These are phyloP conservation scores for Phytophthora sojae DNA, from an alignment of 352 stramenopile genomes.

Conservation along the genomic window DNA sequence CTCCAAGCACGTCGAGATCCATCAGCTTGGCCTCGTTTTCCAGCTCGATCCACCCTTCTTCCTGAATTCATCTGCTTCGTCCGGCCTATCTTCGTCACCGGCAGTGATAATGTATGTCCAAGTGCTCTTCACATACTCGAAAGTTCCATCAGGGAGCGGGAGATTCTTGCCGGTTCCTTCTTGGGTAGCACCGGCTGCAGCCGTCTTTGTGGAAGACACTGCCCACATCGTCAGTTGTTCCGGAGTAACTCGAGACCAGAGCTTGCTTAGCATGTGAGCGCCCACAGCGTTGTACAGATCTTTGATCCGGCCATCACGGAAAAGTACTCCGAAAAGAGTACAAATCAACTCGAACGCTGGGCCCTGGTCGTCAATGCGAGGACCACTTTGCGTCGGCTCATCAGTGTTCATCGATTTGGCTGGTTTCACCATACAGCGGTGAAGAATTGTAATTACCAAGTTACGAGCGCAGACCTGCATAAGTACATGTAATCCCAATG, in stretches of 20 bases:
- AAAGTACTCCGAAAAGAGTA: too few relatives aligned
- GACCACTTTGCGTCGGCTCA: conserved; percentile 1
- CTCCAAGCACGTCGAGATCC: conserved; percentile 73
- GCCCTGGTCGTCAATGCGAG: conserved; percentile 52
- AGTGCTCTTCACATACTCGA: conserved; percentile 68
- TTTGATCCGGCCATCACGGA: too few relatives aligned
- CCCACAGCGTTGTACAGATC: conserved; percentile 80
- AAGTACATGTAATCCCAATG: background rate
- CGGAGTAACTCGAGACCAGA: conserved; percentile 84
- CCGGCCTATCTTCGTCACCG: conserved; percentile 60
- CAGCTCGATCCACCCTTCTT: conserved; percentile 74
- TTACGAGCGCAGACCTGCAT: conserved; percentile 67
- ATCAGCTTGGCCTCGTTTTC: conserved; percentile 83
- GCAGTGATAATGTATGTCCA: conserved; percentile 57
- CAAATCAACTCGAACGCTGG: conserved; percentile 86
- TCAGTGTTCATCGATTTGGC: conserved; percentile 4
- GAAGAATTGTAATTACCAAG: conserved; percentile 77
- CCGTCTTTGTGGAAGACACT: conserved; percentile 14
- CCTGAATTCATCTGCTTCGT: conserved; percentile 65
- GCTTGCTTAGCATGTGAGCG: conserved; percentile 75
- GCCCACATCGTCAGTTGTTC: conserved; percentile 81
- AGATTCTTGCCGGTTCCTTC: conserved; percentile 13
- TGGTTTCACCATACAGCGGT: conserved; percentile 70
- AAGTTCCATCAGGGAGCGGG: conserved; percentile 31
- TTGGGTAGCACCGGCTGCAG: background rate